phyloP scores from a whole-genome alignment of 805 yeast species.

The Yarrowia hollandica region DNA sequence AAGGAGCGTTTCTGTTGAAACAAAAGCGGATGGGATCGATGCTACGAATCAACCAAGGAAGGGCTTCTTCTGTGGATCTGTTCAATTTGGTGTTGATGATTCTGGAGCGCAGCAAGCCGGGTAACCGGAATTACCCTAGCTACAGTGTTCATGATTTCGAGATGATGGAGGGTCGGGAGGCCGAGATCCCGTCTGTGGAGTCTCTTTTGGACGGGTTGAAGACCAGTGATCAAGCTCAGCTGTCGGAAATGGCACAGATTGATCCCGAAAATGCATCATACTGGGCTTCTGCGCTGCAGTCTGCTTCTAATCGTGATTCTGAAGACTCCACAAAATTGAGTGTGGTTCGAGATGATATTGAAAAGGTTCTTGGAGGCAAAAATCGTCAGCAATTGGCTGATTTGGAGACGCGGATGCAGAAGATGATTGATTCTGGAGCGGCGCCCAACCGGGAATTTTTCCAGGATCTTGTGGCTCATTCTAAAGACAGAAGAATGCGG shows the following conservation, averaged over 20 bases:
- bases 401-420: neutral
- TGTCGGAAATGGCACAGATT: conserved; percentile 18
- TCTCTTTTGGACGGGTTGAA: conserved; percentile 5
- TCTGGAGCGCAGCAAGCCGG: conserved; percentile 16
- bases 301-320: neutral
- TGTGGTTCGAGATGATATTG: conserved; percentile 17
- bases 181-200: neutral
- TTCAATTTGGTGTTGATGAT: conserved; percentile 32
- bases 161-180: conserved; percentile 20
- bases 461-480: conserved; percentile 34
- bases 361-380: conserved; percentile 3
- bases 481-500: neutral
- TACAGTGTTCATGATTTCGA: neutral
- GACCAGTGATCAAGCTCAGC: neutral
- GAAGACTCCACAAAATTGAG: conserved; percentile 1
- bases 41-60: conserved; percentile 37
- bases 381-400: neutral
- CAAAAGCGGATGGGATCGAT: conserved; percentile 40
- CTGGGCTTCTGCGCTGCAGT: conserved; percentile 5
- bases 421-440: conserved; percentile 37
- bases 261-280: conserved; percentile 6
- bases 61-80: conserved; percentile 37
- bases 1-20: conserved; percentile 38
- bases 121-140: neutral
- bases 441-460: conserved; percentile 36